These are phyloP conservation scores for Astragalus glycyphyllos DNA, from an alignment of 306 rosid species.

Conservation along the genomic window DNA sequence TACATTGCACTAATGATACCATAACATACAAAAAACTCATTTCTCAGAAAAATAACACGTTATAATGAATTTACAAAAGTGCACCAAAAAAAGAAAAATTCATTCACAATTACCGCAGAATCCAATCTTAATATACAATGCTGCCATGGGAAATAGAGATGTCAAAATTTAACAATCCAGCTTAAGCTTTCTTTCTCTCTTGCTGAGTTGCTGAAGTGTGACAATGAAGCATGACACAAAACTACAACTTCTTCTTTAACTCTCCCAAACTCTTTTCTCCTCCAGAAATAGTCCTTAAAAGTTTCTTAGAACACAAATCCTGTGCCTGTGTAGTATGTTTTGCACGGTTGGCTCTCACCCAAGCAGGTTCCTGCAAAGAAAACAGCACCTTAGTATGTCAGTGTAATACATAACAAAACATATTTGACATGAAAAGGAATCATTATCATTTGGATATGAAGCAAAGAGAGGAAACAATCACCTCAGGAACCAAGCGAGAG, in stretches of 20 bases:
- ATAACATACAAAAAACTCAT: not conserved
- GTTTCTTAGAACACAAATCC: conserved; percentile 76
- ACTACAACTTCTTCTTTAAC: conserved; percentile 48
- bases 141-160: conserved; percentile 4
- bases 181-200: conserved; percentile 23
- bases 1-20: not conserved
- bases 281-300: conserved; percentile 75
- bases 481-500: conserved; percentile 94
- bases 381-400: conserved; percentile 3
- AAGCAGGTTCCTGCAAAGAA: conserved; percentile 88
- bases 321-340: conserved; percentile 72
- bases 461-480: conserved; percentile 36
- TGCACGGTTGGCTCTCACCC: conserved; percentile 89
- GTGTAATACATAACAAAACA: conserved; percentile 1
- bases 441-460: not conserved
- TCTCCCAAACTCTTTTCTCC: conserved; percentile 44
- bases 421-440: conserved; percentile 22
- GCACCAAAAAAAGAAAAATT: not conserved
- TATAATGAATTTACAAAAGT: not conserved
- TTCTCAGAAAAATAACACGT: not conserved
- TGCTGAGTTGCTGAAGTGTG: conserved; percentile 14
- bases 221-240: conserved; percentile 3
- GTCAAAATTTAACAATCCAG: conserved; percentile 21
- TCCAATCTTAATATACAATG: conserved; percentile 39
- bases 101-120: conserved; percentile 42